phyloP scores from a whole-genome alignment of 2,329 filamentous ascomycete species.

The Calonectria pteridis region DNA sequence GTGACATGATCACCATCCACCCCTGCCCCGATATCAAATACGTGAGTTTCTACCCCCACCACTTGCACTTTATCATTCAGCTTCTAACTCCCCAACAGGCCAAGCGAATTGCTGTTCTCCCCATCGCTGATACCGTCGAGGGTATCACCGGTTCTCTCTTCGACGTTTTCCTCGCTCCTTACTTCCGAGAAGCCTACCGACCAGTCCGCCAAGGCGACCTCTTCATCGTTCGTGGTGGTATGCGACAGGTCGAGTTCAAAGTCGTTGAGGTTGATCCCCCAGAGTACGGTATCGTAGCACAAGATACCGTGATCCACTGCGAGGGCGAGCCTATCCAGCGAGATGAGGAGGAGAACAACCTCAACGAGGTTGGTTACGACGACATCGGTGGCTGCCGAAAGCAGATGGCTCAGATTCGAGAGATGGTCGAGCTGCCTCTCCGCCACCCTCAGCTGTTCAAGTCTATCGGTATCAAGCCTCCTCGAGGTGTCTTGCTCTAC shows the following conservation, averaged over 20 bases:
- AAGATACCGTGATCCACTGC: slow-evolving; percentile 99
- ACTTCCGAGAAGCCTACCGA: slow-evolving; percentile 99
- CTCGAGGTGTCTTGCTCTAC: slow-evolving; percentile 95
- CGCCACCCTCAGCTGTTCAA: slow-evolving; percentile 99
- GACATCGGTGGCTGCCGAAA: slow-evolving; percentile 99
- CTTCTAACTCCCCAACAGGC: slow-evolving; percentile 68
- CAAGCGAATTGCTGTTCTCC: slow-evolving; percentile 98
- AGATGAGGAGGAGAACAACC: slow-evolving; percentile 98
- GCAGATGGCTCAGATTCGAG: slow-evolving; percentile 99
- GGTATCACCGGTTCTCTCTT: slow-evolving; percentile 97
- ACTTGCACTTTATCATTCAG: not conserved
- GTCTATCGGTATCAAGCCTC: slow-evolving; percentile 99
- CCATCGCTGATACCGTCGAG: slow-evolving; percentile 98
- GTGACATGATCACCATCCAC: slow-evolving; percentile 97
- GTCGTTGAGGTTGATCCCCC: slow-evolving; percentile 98
- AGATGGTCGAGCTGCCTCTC: slow-evolving; percentile 96
- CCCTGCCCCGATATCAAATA: slow-evolving; percentile 99
- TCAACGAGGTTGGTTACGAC: slow-evolving; percentile 99
- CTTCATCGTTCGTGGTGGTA: slow-evolving; percentile 96
- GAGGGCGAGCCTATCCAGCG: slow-evolving; percentile 93
- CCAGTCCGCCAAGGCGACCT: slow-evolving; percentile 97
- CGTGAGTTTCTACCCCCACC: slow-evolving; percentile 67
- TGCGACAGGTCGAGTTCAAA: slow-evolving; percentile 99
- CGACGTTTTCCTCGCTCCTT: slow-evolving; percentile 98
- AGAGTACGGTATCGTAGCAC: slow-evolving; percentile 98